phyloP scores from a whole-genome alignment of 164 flowering plant species.

The Paratinospora sagittata region DNA sequence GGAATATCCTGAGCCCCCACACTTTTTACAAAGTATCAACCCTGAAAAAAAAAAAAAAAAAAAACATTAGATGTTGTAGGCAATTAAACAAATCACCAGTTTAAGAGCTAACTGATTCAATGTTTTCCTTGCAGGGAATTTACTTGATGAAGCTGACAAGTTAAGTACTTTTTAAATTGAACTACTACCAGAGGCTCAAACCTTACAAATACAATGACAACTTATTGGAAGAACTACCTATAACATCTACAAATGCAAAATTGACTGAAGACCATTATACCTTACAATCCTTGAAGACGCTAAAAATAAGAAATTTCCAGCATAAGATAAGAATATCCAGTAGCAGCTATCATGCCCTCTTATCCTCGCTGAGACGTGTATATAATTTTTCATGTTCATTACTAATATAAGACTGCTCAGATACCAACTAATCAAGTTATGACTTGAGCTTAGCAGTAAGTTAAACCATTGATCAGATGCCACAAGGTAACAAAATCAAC shows the following conservation, averaged over 20 bases:
- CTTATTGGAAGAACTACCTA: too few relatives aligned
- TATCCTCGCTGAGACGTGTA: not conserved
- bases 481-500: not conserved
- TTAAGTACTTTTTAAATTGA: too few relatives aligned
- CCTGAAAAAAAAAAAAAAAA: conserved; percentile 34
- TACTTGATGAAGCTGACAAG: not conserved
- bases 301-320: not conserved
- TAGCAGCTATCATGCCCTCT: too few relatives aligned
- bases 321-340: not conserved
- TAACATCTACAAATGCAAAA: not conserved
- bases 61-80: not conserved
- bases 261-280: not conserved
- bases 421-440: too few relatives aligned
- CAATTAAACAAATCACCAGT: not conserved
- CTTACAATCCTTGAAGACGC: too few relatives aligned
- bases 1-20: conserved; percentile 91
- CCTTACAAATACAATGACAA: too few relatives aligned
- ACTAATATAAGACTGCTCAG: not conserved
- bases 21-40: conserved; percentile 78
- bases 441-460: not conserved
- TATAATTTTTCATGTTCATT: not conserved
- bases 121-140: not conserved
- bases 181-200: not conserved
- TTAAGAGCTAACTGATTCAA: not conserved
- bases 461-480: not conserved